phyloP scores from a whole-genome alignment of 2,329 filamentous ascomycete species.

The Apiospora kogelbergensis region DNA sequence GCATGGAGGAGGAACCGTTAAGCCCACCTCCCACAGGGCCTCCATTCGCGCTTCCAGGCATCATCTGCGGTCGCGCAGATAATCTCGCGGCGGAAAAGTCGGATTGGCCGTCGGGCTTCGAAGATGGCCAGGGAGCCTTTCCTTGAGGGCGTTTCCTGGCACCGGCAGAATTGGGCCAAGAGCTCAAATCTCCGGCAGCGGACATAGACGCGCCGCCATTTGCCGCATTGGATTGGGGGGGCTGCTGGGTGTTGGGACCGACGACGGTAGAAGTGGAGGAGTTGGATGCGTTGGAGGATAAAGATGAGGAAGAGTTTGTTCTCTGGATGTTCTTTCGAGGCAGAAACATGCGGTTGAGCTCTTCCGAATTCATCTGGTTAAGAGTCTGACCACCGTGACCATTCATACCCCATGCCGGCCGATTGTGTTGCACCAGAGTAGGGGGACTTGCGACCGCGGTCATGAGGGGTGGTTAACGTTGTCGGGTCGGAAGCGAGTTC shows the following conservation, averaged over 20 bases:
- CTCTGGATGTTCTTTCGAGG: conserved; percentile 84
- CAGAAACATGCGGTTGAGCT: conserved; percentile 84
- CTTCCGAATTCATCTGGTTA: conserved; percentile 77
- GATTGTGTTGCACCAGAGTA: conserved; percentile 62
- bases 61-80: neutral
- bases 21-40: conserved; percentile 31
- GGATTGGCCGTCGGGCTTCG: conserved; percentile 41
- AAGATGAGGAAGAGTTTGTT: conserved; percentile 87
- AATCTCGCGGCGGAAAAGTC: neutral
- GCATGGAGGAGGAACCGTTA: conserved; percentile 42
- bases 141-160: conserved; percentile 52
- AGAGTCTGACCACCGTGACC: conserved; percentile 42
- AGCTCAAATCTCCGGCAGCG: conserved; percentile 47
- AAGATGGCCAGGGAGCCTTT: conserved; percentile 50
- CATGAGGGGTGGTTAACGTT: conserved; percentile 44
- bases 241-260: conserved; percentile 6
- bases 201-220: conserved; percentile 59
- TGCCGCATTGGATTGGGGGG: conserved; percentile 10
- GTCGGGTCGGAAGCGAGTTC: conserved; percentile 13
- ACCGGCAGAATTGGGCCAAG: conserved; percentile 48
- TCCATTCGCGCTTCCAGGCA: conserved; percentile 5
- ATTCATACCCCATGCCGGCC: conserved; percentile 66
- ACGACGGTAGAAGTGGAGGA: conserved; percentile 62
- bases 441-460: conserved; percentile 67
- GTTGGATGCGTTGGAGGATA: conserved; percentile 64